These are phyloP conservation scores for Entomortierella lignicola DNA, from an alignment of 192 early-diverging fungal species.

Conservation along the genomic window DNA sequence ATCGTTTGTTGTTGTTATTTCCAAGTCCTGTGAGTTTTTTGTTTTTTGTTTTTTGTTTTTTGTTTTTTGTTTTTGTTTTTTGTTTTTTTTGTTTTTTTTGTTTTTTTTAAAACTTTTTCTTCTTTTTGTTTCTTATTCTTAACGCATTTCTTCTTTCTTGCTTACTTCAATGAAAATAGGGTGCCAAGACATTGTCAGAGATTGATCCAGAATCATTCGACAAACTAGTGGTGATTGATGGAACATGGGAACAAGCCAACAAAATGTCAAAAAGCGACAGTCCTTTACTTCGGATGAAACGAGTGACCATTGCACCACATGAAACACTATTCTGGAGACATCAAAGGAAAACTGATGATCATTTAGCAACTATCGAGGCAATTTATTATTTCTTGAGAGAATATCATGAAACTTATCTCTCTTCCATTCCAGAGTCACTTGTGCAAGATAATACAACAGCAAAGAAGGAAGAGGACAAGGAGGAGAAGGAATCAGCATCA, in stretches of 20 bases:
- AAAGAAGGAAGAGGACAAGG: not conserved
- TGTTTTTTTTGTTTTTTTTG: not conserved
- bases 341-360: conserved; percentile 77
- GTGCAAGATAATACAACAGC: not conserved
- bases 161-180: conserved; percentile 50
- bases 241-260: conserved; percentile 93
- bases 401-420: conserved; percentile 69
- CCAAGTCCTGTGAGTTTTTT: conserved; percentile 75
- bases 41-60: no score
- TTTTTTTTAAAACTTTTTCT: not conserved
- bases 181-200: conserved; percentile 74
- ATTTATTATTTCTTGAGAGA: conserved; percentile 94
- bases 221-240: conserved; percentile 89
- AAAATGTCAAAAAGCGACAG: conserved; percentile 59
- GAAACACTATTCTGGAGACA: conserved; percentile 93
- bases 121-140: conserved; percentile 6
- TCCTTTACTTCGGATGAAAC: conserved; percentile 29
- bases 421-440: not conserved
- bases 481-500: not conserved
- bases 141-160: no score
- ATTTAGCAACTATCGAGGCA: conserved; percentile 95
- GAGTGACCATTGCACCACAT: conserved; percentile 76
- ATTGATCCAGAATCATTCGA: conserved; percentile 77
- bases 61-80: not conserved
- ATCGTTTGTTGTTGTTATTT: conserved; percentile 80